Evolutionary conservation across 768 basidiomycete species (phyloP).

Genomic region (Boletus huronensis): DNA sequence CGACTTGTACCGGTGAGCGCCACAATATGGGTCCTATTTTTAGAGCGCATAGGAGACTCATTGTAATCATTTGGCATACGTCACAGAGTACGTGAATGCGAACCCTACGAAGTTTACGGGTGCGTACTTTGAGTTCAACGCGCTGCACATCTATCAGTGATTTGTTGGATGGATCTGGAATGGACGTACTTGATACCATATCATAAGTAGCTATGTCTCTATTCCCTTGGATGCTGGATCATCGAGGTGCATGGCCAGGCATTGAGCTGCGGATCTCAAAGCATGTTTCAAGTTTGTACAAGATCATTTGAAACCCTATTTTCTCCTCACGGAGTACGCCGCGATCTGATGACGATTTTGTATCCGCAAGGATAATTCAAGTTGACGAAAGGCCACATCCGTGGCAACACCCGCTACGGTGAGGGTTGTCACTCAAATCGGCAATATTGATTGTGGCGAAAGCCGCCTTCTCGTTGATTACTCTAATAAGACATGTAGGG

Average conservation of each 20-base stretch:
- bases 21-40: neutral
- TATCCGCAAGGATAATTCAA: too few relatives aligned
- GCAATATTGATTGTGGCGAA: too few relatives aligned
- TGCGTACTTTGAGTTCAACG: conserved; percentile 7
- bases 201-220: neutral
- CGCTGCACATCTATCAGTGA: conserved; percentile 2
- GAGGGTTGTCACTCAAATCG: too few relatives aligned
- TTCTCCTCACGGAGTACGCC: neutral
- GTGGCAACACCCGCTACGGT: too few relatives aligned
- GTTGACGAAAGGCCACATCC: too few relatives aligned
- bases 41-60: neutral
- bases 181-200: too few relatives aligned
- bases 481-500: too few relatives aligned
- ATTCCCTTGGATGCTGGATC: too few relatives aligned
- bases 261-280: neutral
- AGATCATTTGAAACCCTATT: too few relatives aligned
- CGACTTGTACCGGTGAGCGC: conserved; percentile 22
- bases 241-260: neutral
- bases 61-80: neutral
- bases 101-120: neutral
- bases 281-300: neutral
- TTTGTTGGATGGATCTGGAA: neutral
- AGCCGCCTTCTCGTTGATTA: too few relatives aligned
- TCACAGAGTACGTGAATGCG: conserved; percentile 1
- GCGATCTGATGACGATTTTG: neutral